phyloP scores from a whole-genome alignment of 2,329 filamentous ascomycete genomes.

The Ophiostoma novo-ulmi region DNA sequence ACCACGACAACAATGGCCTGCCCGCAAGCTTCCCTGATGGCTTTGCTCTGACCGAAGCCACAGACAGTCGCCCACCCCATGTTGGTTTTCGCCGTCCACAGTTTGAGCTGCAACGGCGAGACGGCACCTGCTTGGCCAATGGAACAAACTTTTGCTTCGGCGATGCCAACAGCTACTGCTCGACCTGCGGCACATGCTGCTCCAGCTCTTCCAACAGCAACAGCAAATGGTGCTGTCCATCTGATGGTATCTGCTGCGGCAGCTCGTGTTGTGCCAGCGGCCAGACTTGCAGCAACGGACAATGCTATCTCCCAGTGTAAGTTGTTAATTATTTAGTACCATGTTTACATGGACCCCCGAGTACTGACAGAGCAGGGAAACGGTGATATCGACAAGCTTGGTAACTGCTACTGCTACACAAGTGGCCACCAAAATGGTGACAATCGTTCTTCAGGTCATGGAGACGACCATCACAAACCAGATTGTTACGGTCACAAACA shows the following conservation, averaged over 20 bases:
- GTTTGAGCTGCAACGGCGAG: constrained; percentile 28
- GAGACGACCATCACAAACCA: constrained; percentile 25
- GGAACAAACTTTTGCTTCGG: constrained; percentile 36
- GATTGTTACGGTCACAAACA: constrained; percentile 25
- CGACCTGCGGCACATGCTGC: constrained; percentile 33
- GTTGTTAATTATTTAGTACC: background rate
- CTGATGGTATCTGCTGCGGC: constrained; percentile 33
- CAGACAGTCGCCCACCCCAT: constrained; percentile 28
- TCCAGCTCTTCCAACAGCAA: constrained; percentile 22
- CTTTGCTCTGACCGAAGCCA: constrained; percentile 22
- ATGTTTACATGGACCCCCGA: background rate
- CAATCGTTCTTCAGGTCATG: constrained; percentile 26
- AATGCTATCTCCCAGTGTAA: constrained; percentile 29
- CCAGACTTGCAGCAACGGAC: constrained; percentile 32
- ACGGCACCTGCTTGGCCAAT: constrained; percentile 33
- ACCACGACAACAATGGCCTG: background rate
- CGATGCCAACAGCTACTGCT: constrained; percentile 31
- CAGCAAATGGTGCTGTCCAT: constrained; percentile 31
- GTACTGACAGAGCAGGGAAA: constrained; percentile 23
- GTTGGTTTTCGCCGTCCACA: constrained; percentile 23
- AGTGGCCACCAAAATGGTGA: constrained; percentile 24
- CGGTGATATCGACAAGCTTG: constrained; percentile 24
- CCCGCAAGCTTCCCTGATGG: constrained; percentile 10
- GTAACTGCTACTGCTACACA: constrained; percentile 20
- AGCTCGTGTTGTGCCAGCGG: constrained; percentile 33